These are phyloP conservation scores for Apiospora phragmitis DNA, from an alignment of 2,329 filamentous ascomycete genomes.

Conservation along the genomic window DNA sequence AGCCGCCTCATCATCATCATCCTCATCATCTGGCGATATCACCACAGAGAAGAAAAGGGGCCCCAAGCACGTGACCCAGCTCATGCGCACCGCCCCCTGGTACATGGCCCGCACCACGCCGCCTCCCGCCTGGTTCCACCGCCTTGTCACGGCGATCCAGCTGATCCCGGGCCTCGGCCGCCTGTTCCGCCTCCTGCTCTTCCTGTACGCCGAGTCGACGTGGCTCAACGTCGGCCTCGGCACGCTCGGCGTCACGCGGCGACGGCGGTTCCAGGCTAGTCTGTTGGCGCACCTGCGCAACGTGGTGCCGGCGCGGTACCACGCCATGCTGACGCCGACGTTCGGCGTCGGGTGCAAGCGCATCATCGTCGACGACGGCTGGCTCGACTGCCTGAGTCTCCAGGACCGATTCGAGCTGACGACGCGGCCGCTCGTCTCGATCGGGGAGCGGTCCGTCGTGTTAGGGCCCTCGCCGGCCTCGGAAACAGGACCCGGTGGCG, in stretches of 20 bases:
- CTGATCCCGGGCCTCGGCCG: conserved; percentile 45
- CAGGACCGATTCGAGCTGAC: conserved; percentile 33
- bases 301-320: conserved; percentile 58
- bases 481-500: no score
- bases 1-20: not conserved
- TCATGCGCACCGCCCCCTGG: conserved; percentile 45
- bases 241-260: conserved; percentile 36
- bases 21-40: no score
- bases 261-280: conserved; percentile 40
- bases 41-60: conserved; percentile 8
- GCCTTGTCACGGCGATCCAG: conserved; percentile 37
- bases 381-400: conserved; percentile 47
- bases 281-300: conserved; percentile 34
- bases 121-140: conserved; percentile 20
- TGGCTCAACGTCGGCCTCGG: conserved; percentile 36
- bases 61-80: conserved; percentile 39
- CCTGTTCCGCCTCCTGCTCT: conserved; percentile 45
- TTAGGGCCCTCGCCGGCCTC: conserved; percentile 47
- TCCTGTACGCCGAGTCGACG: conserved; percentile 35
- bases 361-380: conserved; percentile 59
- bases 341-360: conserved; percentile 65
- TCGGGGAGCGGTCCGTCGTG: conserved; percentile 45
- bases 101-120: conserved; percentile 35
- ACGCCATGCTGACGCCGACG: conserved; percentile 61
- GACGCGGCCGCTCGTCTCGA: not conserved